Evolutionary conservation across 2,329 filamentous ascomycete genomes (phyloP).

Genomic region (Exophiala calicioides): DNA sequence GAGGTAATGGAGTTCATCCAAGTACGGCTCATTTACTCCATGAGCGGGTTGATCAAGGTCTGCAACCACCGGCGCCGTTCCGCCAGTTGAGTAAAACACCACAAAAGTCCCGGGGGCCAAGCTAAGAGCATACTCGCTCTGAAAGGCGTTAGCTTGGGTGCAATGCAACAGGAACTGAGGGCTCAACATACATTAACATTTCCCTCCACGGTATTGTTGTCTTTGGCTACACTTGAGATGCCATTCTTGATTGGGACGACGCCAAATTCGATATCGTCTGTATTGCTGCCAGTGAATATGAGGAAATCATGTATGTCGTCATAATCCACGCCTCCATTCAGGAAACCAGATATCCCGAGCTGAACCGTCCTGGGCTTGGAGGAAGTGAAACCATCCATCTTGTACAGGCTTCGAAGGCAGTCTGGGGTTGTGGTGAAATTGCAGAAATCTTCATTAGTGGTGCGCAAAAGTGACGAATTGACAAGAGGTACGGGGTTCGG

Average conservation of each 20-base stretch:
- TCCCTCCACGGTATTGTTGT: slow-evolving; percentile 49
- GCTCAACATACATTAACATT: slow-evolving; percentile 48
- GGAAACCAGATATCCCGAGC: slow-evolving; percentile 52
- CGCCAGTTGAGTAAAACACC: slow-evolving; percentile 62
- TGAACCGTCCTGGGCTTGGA: slow-evolving; percentile 41
- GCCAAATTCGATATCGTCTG: slow-evolving; percentile 56
- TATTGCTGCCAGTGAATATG: slow-evolving; percentile 54
- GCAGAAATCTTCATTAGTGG: slow-evolving; percentile 38
- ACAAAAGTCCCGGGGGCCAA: slow-evolving; percentile 58
- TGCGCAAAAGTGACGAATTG: slow-evolving; percentile 14
- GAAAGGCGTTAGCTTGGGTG: slow-evolving; percentile 42
- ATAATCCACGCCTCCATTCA: slow-evolving; percentile 55
- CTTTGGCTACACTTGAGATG: slow-evolving; percentile 48
- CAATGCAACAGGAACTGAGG: not conserved
- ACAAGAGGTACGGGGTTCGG: not conserved
- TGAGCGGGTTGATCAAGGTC: slow-evolving; percentile 49
- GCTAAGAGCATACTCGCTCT: slow-evolving; percentile 62
- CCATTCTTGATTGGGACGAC: slow-evolving; percentile 60
- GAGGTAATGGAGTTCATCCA: slow-evolving; percentile 64
- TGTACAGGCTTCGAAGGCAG: slow-evolving; percentile 55
- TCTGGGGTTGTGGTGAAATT: slow-evolving; percentile 47
- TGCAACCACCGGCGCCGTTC: slow-evolving; percentile 54
- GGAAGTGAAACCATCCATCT: slow-evolving; percentile 45
- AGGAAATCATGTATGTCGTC: slow-evolving; percentile 61
- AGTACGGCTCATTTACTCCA: slow-evolving; percentile 63